Evolutionary conservation across 192 early-diverging fungal genomes (phyloP).

Genomic region (Backusella circina): DNA sequence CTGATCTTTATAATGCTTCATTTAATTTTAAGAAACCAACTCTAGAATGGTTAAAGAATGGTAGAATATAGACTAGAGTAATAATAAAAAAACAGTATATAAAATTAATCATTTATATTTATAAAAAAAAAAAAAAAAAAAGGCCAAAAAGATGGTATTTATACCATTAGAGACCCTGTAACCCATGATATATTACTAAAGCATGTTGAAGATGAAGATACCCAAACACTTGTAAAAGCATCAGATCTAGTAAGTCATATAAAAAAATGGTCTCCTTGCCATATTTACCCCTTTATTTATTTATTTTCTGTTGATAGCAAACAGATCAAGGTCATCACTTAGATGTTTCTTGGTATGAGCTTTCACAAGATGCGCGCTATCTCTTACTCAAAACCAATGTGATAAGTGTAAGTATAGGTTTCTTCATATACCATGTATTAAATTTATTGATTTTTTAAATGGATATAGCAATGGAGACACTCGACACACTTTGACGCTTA

Average conservation of each 20-base stretch:
- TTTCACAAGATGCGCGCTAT: slow-evolving; percentile 78
- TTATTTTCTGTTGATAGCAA: background rate
- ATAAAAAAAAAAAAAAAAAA: background rate
- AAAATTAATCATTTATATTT: background rate
- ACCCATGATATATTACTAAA: slow-evolving; percentile 14
- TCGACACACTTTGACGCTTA: slow-evolving; percentile 77
- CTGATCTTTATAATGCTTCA: slow-evolving; percentile 6
- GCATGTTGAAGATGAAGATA: slow-evolving; percentile 9
- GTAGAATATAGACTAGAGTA: background rate
- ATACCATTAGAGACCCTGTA: background rate
- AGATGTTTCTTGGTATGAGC: slow-evolving; percentile 42
- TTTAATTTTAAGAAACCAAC: background rate
- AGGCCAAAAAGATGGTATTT: slow-evolving; percentile 14
- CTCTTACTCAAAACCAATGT: slow-evolving; percentile 62
- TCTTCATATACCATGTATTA: background rate
- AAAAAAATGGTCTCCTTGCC: background rate
- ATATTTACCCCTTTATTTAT: background rate
- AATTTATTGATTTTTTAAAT: background rate
- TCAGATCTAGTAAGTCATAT: slow-evolving; percentile 1
- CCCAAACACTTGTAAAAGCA: slow-evolving; percentile 12
- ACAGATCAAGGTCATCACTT: background rate
- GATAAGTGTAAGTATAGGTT: slow-evolving; percentile 44
- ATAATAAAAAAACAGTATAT: background rate
- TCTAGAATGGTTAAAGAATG: slow-evolving; percentile 18
- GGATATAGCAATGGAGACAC: slow-evolving; percentile 72